Base-by-base conservation (phyloP, 2,329 filamentous ascomycete species). In the Aspergillus japonicus region DNA sequence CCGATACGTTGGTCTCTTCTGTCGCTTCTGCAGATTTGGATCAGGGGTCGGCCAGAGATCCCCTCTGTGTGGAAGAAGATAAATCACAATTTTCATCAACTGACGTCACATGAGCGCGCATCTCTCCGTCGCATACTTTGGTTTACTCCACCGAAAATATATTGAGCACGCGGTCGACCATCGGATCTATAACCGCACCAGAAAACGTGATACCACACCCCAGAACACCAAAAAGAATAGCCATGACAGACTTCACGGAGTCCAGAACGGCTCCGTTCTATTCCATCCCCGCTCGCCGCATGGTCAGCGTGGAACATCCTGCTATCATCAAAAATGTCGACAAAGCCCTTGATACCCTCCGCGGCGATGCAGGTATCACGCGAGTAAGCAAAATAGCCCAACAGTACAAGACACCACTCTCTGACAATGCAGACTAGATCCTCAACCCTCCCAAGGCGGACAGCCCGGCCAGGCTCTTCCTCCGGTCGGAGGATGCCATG, bases 401-500 rank as follows among this genome's bases (percentile, higher is more conserved):
- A n/a, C 4, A 14, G 1, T 16, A 31, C 10, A n/a, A 19, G 10
- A 21, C 24, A 31, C 33, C 12, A 33, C n/a, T 8, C 14, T 24
- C 54, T 53, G 26, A 64, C 68, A 26, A 60, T 52, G 11, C 4
- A 19, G 23, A 39, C 10, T 56, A 84, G 82, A 76, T 82, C 24
- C 68, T 85, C 35, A 74, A 80, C 47, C 72, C 76, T 5, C 67
- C 73, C 11, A 77, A 80, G 59, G 69, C 78, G 42, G 80, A 83
- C 58, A 79, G 80, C 47, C 78, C 81, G 54, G 78, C 85, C 24
- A 89, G 89, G 2, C 78, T 96, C n/a, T 90, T 89, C 67, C 81
- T 98, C 56, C 87, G 91, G 23, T 90, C 90, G 24, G 85, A 92
- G 64, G 92, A 96, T 73, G 88, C 89, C 2, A 87, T 91, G 69